Evolutionary conservation across 768 basidiomycete species (phyloP).

Genomic region (Exsudoporus frostii): DNA sequence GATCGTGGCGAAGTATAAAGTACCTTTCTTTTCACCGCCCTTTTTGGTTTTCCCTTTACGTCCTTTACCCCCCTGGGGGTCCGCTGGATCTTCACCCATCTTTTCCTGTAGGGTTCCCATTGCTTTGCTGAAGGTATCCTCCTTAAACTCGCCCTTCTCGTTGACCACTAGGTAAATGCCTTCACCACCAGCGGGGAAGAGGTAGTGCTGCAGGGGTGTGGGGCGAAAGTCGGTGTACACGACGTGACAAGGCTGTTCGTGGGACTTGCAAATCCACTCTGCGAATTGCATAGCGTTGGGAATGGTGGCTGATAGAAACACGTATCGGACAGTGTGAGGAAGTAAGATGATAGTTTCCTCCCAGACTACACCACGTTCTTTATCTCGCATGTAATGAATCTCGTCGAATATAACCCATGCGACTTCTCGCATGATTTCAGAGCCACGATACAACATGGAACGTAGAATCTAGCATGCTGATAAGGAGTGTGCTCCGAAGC

Average conservation of each 20-base stretch:
- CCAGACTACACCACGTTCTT: conserved; percentile 99
- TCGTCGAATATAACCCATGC: conserved; percentile 99
- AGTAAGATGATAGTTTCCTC: conserved; percentile 98
- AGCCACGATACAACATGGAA: conserved; percentile 98
- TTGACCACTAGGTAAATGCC: conserved; percentile 99
- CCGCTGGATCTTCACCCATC: conserved; percentile 89
- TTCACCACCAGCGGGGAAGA: conserved; percentile 95
- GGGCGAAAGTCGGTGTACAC: conserved; percentile 99
- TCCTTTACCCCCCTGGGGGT: conserved; percentile 78
- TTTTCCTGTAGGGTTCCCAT: conserved; percentile 90
- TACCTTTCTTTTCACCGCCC: conserved; percentile 91
- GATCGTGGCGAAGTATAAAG: background rate
- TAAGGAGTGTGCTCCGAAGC: background rate
- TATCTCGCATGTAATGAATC: conserved; percentile 99
- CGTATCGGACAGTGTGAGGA: conserved; percentile 93
- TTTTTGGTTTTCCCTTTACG: conserved; percentile 91
- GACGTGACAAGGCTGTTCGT: conserved; percentile 97
- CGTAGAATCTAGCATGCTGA: conserved; percentile 72
- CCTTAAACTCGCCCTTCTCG: conserved; percentile 94
- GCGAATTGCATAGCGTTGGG: conserved; percentile 99
- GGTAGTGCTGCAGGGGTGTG: conserved; percentile 95
- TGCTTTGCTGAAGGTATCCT: conserved; percentile 96
- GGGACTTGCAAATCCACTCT: conserved; percentile 97
- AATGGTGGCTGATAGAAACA: conserved; percentile 98
- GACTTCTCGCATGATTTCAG: conserved; percentile 99